Conservation (phyloP, 306 rosid genomes). For the Abrus precatorius region DNA sequence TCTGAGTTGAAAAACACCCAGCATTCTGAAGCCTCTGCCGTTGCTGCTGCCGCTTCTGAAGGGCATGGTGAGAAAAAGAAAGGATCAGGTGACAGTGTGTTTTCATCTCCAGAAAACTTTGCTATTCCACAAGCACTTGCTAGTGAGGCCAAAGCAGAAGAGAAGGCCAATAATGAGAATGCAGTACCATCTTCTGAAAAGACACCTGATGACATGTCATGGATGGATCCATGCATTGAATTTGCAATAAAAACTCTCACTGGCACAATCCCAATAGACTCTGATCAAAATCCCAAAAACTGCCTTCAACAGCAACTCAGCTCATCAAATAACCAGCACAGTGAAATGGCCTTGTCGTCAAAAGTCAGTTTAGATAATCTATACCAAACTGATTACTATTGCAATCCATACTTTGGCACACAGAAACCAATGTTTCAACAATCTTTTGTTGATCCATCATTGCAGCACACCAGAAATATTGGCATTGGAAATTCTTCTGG, state of each 20-base stretch:
- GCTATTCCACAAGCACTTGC: constrained; percentile 38
- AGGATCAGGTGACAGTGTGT: constrained; percentile 26
- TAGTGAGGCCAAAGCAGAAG: constrained; percentile 35
- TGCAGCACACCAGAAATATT: constrained; percentile 42
- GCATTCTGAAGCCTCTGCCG: constrained; percentile 42
- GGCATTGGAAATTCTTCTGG: constrained; percentile 53
- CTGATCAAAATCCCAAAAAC: constrained; percentile 58
- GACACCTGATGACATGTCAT: constrained; percentile 54
- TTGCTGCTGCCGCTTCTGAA: constrained; percentile 35
- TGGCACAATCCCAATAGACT: constrained; percentile 63
- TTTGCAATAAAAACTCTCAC: constrained; percentile 84
- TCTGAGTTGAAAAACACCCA: constrained; percentile 31
- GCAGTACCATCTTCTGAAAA: constrained; percentile 52
- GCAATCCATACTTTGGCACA: constrained; percentile 46
- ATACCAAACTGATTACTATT: constrained; percentile 43
- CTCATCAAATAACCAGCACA: constrained; percentile 51
- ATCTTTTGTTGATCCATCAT: constrained; percentile 50
- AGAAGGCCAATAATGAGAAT: constrained; percentile 34
- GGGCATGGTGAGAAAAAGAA: constrained; percentile 42
- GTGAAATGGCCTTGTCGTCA: constrained; percentile 51
- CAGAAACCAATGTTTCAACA: constrained; percentile 50
- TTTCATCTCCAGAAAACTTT: constrained; percentile 40
- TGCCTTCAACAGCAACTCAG: constrained; percentile 62
- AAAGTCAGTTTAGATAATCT: constrained; percentile 43
- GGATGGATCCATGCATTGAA: constrained; percentile 86